These are phyloP conservation scores for Oryza rufipogon DNA, from an alignment of 176 grass and related monocot species.

Conservation along the genomic window DNA sequence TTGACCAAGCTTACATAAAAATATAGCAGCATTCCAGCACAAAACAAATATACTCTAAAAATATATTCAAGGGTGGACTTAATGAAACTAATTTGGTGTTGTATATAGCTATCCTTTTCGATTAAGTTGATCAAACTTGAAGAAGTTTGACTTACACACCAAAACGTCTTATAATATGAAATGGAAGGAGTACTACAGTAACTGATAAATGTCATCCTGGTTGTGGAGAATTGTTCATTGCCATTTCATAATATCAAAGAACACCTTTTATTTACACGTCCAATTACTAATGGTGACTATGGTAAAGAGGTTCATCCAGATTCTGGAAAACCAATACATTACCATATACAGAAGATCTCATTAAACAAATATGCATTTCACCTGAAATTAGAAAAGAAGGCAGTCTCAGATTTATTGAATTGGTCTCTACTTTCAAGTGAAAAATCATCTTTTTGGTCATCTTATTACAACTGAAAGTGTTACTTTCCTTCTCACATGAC, in stretches of 20 bases:
- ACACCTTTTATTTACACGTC: neutral
- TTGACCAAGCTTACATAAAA: no score
- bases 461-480: constrained; percentile 2
- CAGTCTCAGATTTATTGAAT: neutral
- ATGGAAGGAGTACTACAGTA: neutral
- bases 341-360: neutral
- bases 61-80: no score
- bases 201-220: neutral
- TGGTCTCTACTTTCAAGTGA: neutral
- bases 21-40: no score
- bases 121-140: no score
- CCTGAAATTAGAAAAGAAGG: neutral
- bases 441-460: neutral
- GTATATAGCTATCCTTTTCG: no score
- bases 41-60: no score
- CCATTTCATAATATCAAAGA: neutral
- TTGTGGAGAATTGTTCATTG: neutral
- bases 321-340: neutral
- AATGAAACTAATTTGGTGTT: no score
- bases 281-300: neutral
- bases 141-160: no score
- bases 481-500: neutral
- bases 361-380: constrained; percentile 7
- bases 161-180: no score
- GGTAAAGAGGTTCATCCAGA: neutral